Evolutionary conservation across 1,284 basidiomycete species (phyloP).

Genomic region (Ustilago xerochloae): DNA sequence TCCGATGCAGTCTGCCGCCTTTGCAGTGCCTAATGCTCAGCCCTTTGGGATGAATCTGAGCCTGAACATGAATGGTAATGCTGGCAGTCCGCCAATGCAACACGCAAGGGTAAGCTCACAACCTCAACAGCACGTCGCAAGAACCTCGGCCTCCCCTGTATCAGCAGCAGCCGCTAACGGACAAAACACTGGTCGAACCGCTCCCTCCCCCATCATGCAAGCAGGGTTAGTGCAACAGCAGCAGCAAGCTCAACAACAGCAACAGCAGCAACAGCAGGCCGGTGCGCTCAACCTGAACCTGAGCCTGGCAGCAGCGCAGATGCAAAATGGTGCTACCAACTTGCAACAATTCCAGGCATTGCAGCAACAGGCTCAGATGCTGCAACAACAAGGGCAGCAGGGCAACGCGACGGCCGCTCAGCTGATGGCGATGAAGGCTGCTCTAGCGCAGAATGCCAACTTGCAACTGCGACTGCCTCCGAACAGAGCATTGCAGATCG

Average conservation of each 20-base stretch:
- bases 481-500: constrained; percentile 54
- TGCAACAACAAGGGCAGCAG: constrained; percentile 33
- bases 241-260: constrained; percentile 10
- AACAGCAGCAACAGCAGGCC: constrained; percentile 22
- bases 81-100: constrained; percentile 50
- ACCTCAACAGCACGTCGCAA: constrained; percentile 41
- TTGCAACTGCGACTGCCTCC: constrained; percentile 53
- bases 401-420: constrained; percentile 43
- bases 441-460: constrained; percentile 50
- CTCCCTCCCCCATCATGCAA: constrained; percentile 48
- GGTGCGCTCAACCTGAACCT: constrained; percentile 37
- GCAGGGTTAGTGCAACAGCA: constrained; percentile 44
- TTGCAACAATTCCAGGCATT: constrained; percentile 41
- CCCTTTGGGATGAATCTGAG: constrained; percentile 47
- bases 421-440: constrained; percentile 59
- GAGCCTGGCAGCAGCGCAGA: constrained; percentile 40
- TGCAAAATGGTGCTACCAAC: constrained; percentile 36
- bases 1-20: constrained; percentile 42
- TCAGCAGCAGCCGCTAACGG: constrained; percentile 37
- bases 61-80: constrained; percentile 38
- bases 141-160: constrained; percentile 45
- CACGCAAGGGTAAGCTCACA: constrained; percentile 52
- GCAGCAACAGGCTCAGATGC: constrained; percentile 47
- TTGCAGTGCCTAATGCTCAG: constrained; percentile 36
- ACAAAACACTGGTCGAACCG: constrained; percentile 39